A percentile compares a stretch with the other conserved stretches of the same genome.
These are phyloP conservation scores for Carex arenaria DNA, from an alignment of 202 grass and related monocot genomes.

Conservation along the genomic window DNA sequence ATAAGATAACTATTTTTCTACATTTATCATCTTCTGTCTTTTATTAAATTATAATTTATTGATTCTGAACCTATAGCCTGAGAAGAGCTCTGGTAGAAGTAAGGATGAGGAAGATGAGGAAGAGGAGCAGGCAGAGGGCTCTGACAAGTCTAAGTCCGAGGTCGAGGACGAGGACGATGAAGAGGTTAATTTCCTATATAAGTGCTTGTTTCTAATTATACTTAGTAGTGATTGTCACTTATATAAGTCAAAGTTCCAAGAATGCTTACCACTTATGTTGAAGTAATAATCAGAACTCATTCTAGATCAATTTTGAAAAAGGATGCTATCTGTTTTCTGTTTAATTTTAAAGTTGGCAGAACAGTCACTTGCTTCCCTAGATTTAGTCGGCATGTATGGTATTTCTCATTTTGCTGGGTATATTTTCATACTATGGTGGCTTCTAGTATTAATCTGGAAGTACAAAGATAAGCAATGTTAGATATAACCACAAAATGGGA, in stretches of 20 bases:
- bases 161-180: constrained; percentile 65
- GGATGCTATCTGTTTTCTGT: background rate
- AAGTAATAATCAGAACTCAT: background rate
- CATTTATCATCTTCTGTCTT: background rate
- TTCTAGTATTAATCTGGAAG: background rate
- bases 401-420: background rate
- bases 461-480: background rate
- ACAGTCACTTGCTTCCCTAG: background rate
- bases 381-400: background rate
- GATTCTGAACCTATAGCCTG: constrained; percentile 42
- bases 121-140: constrained; percentile 53
- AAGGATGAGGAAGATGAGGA: constrained; percentile 43
- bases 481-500: background rate
- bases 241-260: background rate
- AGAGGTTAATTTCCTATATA: constrained; percentile 12
- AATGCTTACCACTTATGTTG: background rate
- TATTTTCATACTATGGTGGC: background rate
- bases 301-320: background rate
- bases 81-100: constrained; percentile 49
- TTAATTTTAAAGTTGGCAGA: background rate
- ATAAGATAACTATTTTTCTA: background rate
- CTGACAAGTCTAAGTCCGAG: constrained; percentile 88
- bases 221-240: background rate
- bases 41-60: constrained; percentile 2
- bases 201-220: background rate